Base-by-base conservation (phyloP, 176 grass and related monocot genomes). In the Canna indica region DNA sequence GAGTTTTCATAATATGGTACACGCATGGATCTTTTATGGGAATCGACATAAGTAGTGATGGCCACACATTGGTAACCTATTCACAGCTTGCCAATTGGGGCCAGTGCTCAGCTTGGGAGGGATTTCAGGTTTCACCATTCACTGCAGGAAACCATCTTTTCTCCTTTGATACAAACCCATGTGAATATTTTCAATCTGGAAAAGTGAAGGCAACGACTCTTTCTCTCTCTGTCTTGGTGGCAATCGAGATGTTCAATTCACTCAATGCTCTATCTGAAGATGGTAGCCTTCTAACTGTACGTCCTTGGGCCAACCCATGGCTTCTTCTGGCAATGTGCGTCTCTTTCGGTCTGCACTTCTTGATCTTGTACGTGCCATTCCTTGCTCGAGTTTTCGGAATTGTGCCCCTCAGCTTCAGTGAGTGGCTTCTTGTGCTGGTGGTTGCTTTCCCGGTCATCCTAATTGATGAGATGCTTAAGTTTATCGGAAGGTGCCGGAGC, bases 231-330 rank as follows among this genome's bases (percentile, higher is more conserved):
- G 83, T 85, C 41, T 45, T 85, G 57, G 77, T 85, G 66, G 59
- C 83, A 31, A 77, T 85, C 8, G 83, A 81, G 83, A 85, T 77
- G 73, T 80, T 80, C 83, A 80, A 85, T 63, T 81, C 78, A 22
- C 63, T 85, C 36, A 85, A 85, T 24, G 78, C 83, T 29, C 47
- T 81, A n/a, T 81, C 83, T 12, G 83, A 85, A 59, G 75, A 86
- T 11, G 29, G 48, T n/a, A 82, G 84, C 52, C 59, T 86, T 2
- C 26, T 82, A 63, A 75, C 52, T 3, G 66, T 79, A 79, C 84
- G 45, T 17, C 79, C 84, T 5, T 82, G 79, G 79, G 73, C 77
- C 50, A 81, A 85, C 5, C 83, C 78, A 4, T 81, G 83, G 83
- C 79, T 86, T 27, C 45, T 86, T 28, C 14, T 76, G 16, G 79